Evolutionary conservation across 768 basidiomycete species (phyloP), one percentile per base, ranked within the genome.

Genomic region (Lyophyllum shimeji): DNA sequence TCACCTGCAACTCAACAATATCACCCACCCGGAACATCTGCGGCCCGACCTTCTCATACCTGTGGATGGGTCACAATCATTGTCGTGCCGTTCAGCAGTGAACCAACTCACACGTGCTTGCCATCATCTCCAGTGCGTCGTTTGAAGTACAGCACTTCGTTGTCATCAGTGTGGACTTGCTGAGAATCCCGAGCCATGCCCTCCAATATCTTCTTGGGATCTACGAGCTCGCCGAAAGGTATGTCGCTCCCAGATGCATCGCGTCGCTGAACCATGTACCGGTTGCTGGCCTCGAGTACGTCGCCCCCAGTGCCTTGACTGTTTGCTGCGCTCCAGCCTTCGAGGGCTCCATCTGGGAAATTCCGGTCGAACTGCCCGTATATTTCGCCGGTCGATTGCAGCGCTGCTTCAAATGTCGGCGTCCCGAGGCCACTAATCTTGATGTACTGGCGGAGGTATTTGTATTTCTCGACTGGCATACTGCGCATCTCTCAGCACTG

Each of bases 261-360:
- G 4, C 45, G 46, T 7, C n/a, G 13, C 9, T 52, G 39, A 20
- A 51, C 54, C 11, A 60, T 46, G 29, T 58, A 56, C 9, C 53
- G 37, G 23, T 61, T 63, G 0, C 52, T 44, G 3, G 49, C 34
- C 4, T 57, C 53, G 4, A 58, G 7, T 1, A n/a, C 12, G 23
- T 27, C 39, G 1, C 31, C 27, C 4, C 39, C 39, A 25, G 18
- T 1, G 11, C 18, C 2, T 6, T 20, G n/a, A 18, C 4, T 7
- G n/a, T 7, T 40, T 3, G 21, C 25, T 12, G 23, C n/a, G 3
- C 15, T 25, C 50, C 50, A 57, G 18, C 21, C 18, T 15, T 57
- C 50, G 5, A 57, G 27, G 27, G 43, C 23, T 2, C 56, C 56
- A 2, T 53, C 57, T 1, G 5, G 25, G 31, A 58, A 58, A 21